Base-by-base conservation (phyloP, 2,329 filamentous ascomycete genomes). In the Neocucurbitaria cava region DNA sequence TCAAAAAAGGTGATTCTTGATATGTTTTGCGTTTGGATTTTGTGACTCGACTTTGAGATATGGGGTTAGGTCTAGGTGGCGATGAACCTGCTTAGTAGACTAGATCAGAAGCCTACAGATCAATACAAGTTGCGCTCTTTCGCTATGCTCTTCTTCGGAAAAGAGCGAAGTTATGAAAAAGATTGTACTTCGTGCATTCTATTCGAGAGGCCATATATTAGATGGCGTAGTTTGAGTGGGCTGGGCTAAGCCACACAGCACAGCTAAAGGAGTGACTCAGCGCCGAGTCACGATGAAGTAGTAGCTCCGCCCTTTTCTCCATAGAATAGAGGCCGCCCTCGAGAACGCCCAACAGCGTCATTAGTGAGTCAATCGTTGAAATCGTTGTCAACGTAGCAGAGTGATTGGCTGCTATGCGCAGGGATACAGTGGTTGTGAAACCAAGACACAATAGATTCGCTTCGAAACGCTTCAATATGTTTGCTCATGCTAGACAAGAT, bases 401-500 rank as follows among this genome's bases (percentile, higher is more conserved):
- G 5, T n/a, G n/a, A n/a, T n/a, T n/a, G n/a, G n/a, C n/a, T n/a
- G n/a, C n/a, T n/a, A n/a, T n/a, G n/a, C n/a, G n/a, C n/a, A n/a
- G n/a, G n/a, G n/a, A n/a, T n/a, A n/a, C n/a, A 15, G 15, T 35
- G 31, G 31, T 35, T 3, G 31, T n/a, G 11, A 13, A 17, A 35
- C n/a, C 13, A 35, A 35, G 8, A 35, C 31, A 13, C 13, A 13
- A 35, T 17, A 15, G 30, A 31, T 35, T 13, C 31, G 31, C 31
- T 35, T 35, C 38, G 21, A 23, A 36, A 36, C 43, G 43, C 30
- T 46, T 20, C 17, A 46, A 46, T 35, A 46, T 46, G 21, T 46
- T 46, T 46, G 44, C 44, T 46, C 31, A 46, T 38, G 44, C 44
- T 46, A 46, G 21, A 39, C 26, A 36, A 24, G 39, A 48, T 33